Conservation (phyloP, 129 eudicot species). For the Rutidosis leptorrhynchoides region DNA sequence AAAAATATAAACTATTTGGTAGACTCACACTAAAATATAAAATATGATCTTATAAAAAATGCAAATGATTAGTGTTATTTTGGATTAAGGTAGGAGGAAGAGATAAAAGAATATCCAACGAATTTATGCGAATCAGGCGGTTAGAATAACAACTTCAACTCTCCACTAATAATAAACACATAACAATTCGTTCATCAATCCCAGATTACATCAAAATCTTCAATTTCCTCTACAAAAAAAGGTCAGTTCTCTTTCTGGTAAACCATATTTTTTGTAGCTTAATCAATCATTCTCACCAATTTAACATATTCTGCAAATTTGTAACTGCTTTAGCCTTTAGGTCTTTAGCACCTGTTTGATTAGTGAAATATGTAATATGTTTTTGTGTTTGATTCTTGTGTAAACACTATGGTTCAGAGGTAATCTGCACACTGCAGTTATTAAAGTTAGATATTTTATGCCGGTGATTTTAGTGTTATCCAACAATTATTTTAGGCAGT, state of each 20-base stretch:
- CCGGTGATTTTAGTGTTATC: too few species aligned
- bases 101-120: slow-evolving; percentile 25
- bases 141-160: slow-evolving; percentile 9
- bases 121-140: slow-evolving; percentile 28
- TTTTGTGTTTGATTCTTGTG: background rate
- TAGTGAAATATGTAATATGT: background rate
- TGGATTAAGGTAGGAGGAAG: background rate
- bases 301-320: background rate
- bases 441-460: background rate
- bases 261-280: background rate
- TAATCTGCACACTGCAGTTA: background rate
- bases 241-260: slow-evolving; percentile 15
- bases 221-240: background rate
- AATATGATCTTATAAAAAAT: too few species aligned
- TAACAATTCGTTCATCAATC: background rate
- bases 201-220: background rate
- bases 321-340: background rate
- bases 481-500: too few species aligned
- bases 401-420: background rate
- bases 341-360: background rate
- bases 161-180: background rate
- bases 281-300: background rate
- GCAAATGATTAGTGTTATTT: too few species aligned
- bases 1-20: too few species aligned
- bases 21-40: too few species aligned